These are phyloP conservation scores for Coemansia sp. DNA, from an alignment of 192 early-diverging fungal genomes.

Conservation along the genomic window DNA sequence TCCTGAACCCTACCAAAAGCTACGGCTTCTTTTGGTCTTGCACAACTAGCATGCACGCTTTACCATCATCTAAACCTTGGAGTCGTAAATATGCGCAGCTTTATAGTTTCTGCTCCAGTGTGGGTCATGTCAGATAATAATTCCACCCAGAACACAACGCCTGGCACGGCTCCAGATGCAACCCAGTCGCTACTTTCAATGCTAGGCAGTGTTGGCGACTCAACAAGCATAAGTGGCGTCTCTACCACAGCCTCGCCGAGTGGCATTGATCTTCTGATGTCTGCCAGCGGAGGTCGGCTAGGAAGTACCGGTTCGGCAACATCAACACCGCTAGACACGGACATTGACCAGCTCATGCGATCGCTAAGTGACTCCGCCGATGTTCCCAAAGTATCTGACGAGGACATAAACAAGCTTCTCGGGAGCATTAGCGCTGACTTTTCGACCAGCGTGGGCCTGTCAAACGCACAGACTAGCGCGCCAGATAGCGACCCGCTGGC, in stretches of 20 bases:
- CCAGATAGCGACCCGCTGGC: conserved; percentile 25
- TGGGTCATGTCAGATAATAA: neutral
- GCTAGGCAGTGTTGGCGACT: neutral
- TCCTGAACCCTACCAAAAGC: neutral
- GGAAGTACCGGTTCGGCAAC: conserved; percentile 7
- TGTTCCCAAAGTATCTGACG: conserved; percentile 39
- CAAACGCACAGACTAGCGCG: neutral
- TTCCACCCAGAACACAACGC: neutral
- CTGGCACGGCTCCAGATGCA: neutral
- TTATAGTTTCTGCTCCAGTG: neutral
- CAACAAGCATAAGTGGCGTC: neutral
- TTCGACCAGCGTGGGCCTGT: conserved; percentile 7
- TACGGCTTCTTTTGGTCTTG: neutral
- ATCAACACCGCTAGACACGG: conserved; percentile 28
- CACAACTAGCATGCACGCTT: neutral
- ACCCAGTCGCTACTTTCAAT: conserved; percentile 3
- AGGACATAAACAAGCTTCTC: conserved; percentile 45
- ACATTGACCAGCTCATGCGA: conserved; percentile 49
- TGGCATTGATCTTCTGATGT: conserved; percentile 21
- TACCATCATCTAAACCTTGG: neutral
- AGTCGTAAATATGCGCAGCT: neutral
- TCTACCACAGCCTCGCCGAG: neutral
- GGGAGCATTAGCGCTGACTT: conserved; percentile 44
- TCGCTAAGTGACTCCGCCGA: conserved; percentile 39
- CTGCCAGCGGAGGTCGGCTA: conserved; percentile 7